Evolutionary conservation across 345 rosid genomes (phyloP), one percentile per base, ranked within the genome.

Genomic region (Salix exigua): DNA sequence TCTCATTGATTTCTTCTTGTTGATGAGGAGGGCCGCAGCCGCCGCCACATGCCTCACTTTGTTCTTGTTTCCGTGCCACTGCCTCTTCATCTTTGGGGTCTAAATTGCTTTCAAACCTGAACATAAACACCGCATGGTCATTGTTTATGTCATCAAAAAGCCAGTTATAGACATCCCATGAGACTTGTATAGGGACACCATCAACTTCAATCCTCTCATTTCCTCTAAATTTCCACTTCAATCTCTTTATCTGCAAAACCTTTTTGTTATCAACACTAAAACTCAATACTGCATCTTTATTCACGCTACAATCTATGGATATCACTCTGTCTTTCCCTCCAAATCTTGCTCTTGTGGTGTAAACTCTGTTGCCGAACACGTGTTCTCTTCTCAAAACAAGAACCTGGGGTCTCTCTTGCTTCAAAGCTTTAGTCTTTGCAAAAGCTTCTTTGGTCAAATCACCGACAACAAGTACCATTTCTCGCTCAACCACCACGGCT

Each of bases 111-210:
- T 93, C 99, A 65, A 96, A 96, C 79, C 89, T 83, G 82, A 96
- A 92, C 92, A 90, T 88, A 87, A 96, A 96, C 68, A 94, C 91
- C 0, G 92, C 97, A 66, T 90, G 93, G 14, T 88, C 85, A 14
- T 84, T 80, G 64, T 51, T 75, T 26, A 75, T 78, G n/a, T 82
- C 89, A 37, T 92, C 88, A 64, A 92, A 92, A 61, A 96, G 64
- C 99, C 99, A 96, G 64, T 91, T 93, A 74, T 96, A 90, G 4
- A 96, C 94, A 61, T 96, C 99, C 99, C 99, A 96, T 0, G 97
- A 96, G 83, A 96, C 83, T 69, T 92, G 96, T 8, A 93, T 76
- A 12, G 83, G 40, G 16, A 88, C 92, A 2, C 97, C 98, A 23
- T 92, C 97, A 2, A 93, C 85, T 62, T 88, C 97, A 17, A 91